Percentiles rank a stretch among this genome's conserved stretches.
phyloP scores from a whole-genome alignment of 208 protist genomes.

The Herpetomonas tarakana region DNA sequence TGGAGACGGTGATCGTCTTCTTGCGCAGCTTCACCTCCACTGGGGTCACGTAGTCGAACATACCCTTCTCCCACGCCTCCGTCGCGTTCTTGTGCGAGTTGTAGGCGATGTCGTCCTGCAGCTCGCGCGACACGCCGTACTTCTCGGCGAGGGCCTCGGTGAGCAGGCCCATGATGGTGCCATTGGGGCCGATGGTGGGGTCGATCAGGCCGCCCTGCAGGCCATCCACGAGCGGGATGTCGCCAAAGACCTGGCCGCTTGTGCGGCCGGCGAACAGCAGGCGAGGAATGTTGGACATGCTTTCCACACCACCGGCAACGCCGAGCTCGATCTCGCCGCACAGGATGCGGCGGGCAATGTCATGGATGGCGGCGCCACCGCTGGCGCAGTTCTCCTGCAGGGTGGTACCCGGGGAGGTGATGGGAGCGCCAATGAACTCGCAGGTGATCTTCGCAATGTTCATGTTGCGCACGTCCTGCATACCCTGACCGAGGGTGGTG shows the following conservation, averaged over 20 bases:
- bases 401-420: slow-evolving; percentile 47
- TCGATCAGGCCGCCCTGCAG: slow-evolving; percentile 48
- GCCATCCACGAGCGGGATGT: slow-evolving; percentile 47
- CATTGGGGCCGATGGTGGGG: slow-evolving; percentile 35
- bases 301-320: slow-evolving; percentile 55
- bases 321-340: slow-evolving; percentile 52
- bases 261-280: slow-evolving; percentile 42
- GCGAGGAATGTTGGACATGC: slow-evolving; percentile 59
- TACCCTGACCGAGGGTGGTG: slow-evolving; percentile 35
- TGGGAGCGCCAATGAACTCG: slow-evolving; percentile 32
- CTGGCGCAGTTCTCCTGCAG: slow-evolving; percentile 68
- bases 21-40: slow-evolving; percentile 62
- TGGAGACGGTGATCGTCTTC: slow-evolving; percentile 34
- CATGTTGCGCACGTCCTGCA: slow-evolving; percentile 55
- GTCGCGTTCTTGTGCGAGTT: slow-evolving; percentile 83
- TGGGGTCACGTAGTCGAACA: slow-evolving; percentile 91
- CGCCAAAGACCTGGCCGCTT: slow-evolving; percentile 53
- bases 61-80: slow-evolving; percentile 67
- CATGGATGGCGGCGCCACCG: slow-evolving; percentile 59
- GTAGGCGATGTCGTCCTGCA: slow-evolving; percentile 92
- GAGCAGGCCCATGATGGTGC: slow-evolving; percentile 57
- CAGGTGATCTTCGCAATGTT: slow-evolving; percentile 49
- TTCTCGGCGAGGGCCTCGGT: slow-evolving; percentile 84
- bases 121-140: slow-evolving; percentile 82
- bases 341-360: slow-evolving; percentile 42